Percentiles rank a stretch among this genome's conserved stretches.
Conservation (phyloP, 2,329 filamentous ascomycete species). For the Aspergillus felis region DNA sequence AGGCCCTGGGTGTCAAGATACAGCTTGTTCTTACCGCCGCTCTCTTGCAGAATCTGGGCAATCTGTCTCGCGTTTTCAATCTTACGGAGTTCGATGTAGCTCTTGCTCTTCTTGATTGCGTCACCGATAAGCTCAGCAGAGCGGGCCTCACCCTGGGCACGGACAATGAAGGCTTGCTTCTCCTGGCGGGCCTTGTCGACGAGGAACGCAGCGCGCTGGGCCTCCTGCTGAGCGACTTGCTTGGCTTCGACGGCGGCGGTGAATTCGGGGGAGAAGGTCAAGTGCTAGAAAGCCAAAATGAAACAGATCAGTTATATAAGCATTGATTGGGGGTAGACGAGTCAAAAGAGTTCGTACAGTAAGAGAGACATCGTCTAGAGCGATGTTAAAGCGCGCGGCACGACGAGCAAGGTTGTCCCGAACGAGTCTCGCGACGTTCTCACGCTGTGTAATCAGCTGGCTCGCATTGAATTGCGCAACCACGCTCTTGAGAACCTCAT, state of each 20-base stretch:
- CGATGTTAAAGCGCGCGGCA: constrained; percentile 94
- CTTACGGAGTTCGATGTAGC: constrained; percentile 94
- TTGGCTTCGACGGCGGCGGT: constrained; percentile 67
- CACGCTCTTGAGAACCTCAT: constrained; percentile 97
- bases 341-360: constrained; percentile 59
- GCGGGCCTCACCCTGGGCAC: constrained; percentile 96
- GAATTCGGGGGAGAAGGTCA: constrained; percentile 67
- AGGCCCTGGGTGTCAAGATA: constrained; percentile 88
- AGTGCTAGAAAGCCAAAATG: constrained; percentile 45
- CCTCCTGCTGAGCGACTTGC: constrained; percentile 78
- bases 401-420: constrained; percentile 87
- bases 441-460: constrained; percentile 97
- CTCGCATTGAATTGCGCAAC: constrained; percentile 98
- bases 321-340: not conserved
- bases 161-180: constrained; percentile 98
- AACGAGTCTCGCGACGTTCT: constrained; percentile 88
- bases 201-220: constrained; percentile 92
- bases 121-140: constrained; percentile 98
- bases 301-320: constrained; percentile 2
- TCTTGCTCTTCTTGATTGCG: constrained; percentile 98
- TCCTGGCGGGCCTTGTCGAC: constrained; percentile 99
- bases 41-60: constrained; percentile 81
- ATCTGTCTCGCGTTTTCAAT: constrained; percentile 94
- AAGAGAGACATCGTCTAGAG: constrained; percentile 93
- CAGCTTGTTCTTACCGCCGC: constrained; percentile 83